Evolutionary conservation across 129 eudicot genomes (phyloP), one percentile per base, ranked within the genome.

Genomic region (Helichrysum umbraculigerum): DNA sequence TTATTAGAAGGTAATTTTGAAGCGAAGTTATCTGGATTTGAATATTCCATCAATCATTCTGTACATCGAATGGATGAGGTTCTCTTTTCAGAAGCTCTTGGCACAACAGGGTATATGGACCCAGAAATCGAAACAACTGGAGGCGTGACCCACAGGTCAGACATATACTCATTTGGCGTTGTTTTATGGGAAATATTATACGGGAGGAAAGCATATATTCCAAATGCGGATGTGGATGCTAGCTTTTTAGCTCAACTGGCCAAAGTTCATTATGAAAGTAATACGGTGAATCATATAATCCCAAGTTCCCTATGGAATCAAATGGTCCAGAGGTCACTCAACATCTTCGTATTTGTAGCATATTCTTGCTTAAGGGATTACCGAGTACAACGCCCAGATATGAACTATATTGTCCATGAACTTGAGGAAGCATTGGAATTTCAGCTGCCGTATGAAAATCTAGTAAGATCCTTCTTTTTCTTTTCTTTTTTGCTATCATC

Each of bases 241-340:
- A 9, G 47, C 3, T 41, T 41, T 10, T 3, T 41, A 41, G 47
- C 12, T 41, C 12, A 14, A 10, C 47, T 41, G 47, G 47, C 14
- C 47, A 41, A 0, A 2, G 9, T 9, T 10, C 14, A 47, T 42
- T 42, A 1, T 12, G n/a, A 3, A 3, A 47, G 8, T 5, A 0
- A 47, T 0, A 0, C 6, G 0, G 1, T 12, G 8, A 0, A 41
- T 47, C 0, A 12, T 47, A 12, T 47, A 14, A 14, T 14, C 54
- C 54, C 0, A 47, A 0, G 0, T 14, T 0, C 0, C 54, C n/a
- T 47, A 3, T 3, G 0, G 1, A 0, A 47, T 12, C 17, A 47
- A 47, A 47, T 47, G 54, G 5, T 14, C 54, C 0, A 0, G n/a
- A 15, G 4, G 3, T 14, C 54, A 47, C 1, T 0, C n/a, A 0